These are phyloP conservation scores for Blepharisma japonicum DNA, from an alignment of 73 alveolate species.

Conservation along the genomic window DNA sequence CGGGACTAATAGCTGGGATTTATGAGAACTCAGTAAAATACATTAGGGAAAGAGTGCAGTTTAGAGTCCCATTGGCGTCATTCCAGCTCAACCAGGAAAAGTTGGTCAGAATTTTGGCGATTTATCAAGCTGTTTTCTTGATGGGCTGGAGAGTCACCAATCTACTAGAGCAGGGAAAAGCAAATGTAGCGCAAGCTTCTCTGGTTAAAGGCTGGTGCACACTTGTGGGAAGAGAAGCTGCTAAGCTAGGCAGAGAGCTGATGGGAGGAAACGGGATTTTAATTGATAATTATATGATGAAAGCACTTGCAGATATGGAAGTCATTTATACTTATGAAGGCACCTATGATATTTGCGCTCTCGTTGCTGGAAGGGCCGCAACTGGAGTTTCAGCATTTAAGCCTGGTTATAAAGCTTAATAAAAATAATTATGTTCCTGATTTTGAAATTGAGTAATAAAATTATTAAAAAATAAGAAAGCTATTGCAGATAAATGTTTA, in stretches of 20 bases:
- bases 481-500: too few species aligned
- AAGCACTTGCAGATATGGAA: slow-evolving; percentile 72
- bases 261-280: slow-evolving; percentile 86
- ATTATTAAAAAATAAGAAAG: too few species aligned
- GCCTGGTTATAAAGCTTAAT: neutral
- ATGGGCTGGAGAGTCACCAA: slow-evolving; percentile 50
- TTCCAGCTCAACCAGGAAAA: slow-evolving; percentile 44
- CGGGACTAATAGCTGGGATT: slow-evolving; percentile 72
- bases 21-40: slow-evolving; percentile 45
- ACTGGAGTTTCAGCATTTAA: slow-evolving; percentile 69
- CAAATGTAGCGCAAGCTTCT: slow-evolving; percentile 72
- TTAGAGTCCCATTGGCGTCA: slow-evolving; percentile 39
- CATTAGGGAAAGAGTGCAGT: slow-evolving; percentile 34
- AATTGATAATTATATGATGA: slow-evolving; percentile 67
- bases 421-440: too few species aligned
- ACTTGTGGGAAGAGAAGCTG: slow-evolving; percentile 57
- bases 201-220: slow-evolving; percentile 66
- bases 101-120: slow-evolving; percentile 31
- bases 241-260: slow-evolving; percentile 69
- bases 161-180: slow-evolving; percentile 55
- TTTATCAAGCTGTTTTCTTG: slow-evolving; percentile 46
- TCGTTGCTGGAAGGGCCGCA: slow-evolving; percentile 67
- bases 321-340: slow-evolving; percentile 84
- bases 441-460: too few species aligned
- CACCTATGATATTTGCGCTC: slow-evolving; percentile 65